Evolutionary conservation across 352 stramenopile species (phyloP).

Genomic region (Globisporangium spinosum): DNA sequence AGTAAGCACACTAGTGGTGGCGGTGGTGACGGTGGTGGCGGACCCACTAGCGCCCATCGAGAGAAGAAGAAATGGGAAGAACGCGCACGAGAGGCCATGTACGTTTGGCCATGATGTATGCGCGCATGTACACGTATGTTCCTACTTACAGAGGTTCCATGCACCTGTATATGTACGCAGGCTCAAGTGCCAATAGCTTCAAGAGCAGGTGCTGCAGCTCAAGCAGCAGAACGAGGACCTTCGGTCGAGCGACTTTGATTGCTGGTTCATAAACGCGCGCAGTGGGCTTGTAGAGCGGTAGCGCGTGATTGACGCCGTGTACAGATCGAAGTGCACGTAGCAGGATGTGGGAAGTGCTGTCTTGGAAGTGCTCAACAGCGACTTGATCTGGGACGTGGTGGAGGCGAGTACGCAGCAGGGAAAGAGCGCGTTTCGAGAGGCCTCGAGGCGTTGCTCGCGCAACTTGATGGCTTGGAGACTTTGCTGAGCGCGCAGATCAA

Average conservation of each 20-base stretch:
- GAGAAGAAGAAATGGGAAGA: slow-evolving; percentile 74
- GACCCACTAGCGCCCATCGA: slow-evolving; percentile 24
- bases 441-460: slow-evolving; percentile 40
- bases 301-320: slow-evolving; percentile 52
- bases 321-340: slow-evolving; percentile 51
- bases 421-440: slow-evolving; percentile 34
- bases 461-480: slow-evolving; percentile 28
- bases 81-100: slow-evolving; percentile 45
- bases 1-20: slow-evolving; percentile 1
- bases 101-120: neutral
- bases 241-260: slow-evolving; percentile 23
- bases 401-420: slow-evolving; percentile 38
- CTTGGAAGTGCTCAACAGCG: slow-evolving; percentile 60
- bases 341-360: slow-evolving; percentile 48
- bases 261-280: slow-evolving; percentile 44
- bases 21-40: neutral
- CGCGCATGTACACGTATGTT: neutral
- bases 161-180: slow-evolving; percentile 8
- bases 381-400: slow-evolving; percentile 55
- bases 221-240: slow-evolving; percentile 38
- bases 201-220: slow-evolving; percentile 39
- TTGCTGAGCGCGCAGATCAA: neutral
- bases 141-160: neutral
- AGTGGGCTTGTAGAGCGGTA: slow-evolving; percentile 43
- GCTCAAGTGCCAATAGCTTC: slow-evolving; percentile 44